phyloP scores from a whole-genome alignment of 2,329 filamentous ascomycete species.

The Fusarium paranaense region DNA sequence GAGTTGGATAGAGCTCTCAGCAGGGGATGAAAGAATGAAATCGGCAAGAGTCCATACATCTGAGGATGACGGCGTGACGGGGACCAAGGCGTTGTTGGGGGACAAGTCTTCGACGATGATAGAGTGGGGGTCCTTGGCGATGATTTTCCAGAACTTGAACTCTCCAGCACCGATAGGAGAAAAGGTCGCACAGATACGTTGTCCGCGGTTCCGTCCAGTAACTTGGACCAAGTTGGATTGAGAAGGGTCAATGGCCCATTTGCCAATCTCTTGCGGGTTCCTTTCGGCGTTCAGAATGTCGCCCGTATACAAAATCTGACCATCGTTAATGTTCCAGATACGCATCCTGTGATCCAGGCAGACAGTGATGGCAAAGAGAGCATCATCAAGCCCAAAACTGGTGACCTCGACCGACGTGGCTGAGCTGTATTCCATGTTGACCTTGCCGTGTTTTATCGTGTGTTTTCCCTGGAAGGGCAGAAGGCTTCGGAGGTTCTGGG shows the following conservation, averaged over 20 bases:
- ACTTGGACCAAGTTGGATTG: conserved; percentile 83
- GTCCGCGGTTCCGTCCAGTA: conserved; percentile 67
- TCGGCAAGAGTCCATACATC: conserved; percentile 85
- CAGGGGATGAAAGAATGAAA: conserved; percentile 72
- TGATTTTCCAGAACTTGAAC: conserved; percentile 93
- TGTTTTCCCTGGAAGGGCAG: conserved; percentile 74
- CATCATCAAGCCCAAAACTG: conserved; percentile 61
- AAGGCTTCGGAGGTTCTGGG: conserved; percentile 73
- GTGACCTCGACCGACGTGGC: conserved; percentile 72
- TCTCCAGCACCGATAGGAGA: conserved; percentile 88
- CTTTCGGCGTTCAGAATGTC: conserved; percentile 80
- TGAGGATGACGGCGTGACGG: conserved; percentile 76
- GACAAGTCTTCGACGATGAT: conserved; percentile 79
- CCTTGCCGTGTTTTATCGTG: conserved; percentile 71
- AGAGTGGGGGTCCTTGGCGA: conserved; percentile 72
- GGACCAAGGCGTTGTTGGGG: conserved; percentile 68
- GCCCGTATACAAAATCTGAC: conserved; percentile 79
- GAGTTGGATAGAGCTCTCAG: conserved; percentile 67
- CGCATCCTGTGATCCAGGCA: conserved; percentile 90
- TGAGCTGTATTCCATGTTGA: conserved; percentile 74
- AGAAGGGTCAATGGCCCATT: conserved; percentile 82
- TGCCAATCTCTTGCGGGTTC: conserved; percentile 75
- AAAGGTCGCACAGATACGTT: conserved; percentile 78
- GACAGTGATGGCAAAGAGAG: conserved; percentile 77
- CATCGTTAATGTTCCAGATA: conserved; percentile 88